These are phyloP conservation scores for Claviceps humidiphila DNA, from an alignment of 2,329 filamentous ascomycete genomes.

Conservation along the genomic window DNA sequence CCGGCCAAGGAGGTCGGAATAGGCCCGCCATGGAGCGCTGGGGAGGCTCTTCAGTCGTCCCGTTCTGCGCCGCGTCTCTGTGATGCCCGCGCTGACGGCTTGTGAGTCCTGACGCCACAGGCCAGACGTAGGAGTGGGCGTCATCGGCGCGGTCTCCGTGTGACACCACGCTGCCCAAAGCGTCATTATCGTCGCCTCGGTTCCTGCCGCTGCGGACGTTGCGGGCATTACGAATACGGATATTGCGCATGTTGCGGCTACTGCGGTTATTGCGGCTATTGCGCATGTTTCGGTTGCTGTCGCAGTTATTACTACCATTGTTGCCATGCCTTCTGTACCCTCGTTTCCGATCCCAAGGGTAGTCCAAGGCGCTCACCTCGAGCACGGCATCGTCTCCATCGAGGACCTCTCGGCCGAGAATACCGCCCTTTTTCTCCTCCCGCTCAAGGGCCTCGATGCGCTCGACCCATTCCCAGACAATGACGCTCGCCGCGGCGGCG, in stretches of 20 bases:
- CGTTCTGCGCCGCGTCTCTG: constrained; percentile 8
- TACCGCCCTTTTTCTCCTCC: constrained; percentile 88
- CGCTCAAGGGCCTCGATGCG: constrained; percentile 84
- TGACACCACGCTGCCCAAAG: neutral
- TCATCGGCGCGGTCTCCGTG: neutral
- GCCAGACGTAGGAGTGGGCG: constrained; percentile 14
- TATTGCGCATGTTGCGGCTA: constrained; percentile 12
- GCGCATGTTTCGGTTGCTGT: constrained; percentile 14
- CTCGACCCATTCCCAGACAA: constrained; percentile 97
- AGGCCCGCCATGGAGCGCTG: constrained; percentile 21
- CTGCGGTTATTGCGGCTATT: constrained; percentile 16
- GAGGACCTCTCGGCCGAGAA: constrained; percentile 79
- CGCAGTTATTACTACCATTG: constrained; percentile 3
- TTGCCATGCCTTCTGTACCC: constrained; percentile 24
- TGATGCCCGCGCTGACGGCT: constrained; percentile 14
- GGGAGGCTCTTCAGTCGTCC: constrained; percentile 12
- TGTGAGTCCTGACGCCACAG: constrained; percentile 14
- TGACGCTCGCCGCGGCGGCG: constrained; percentile 84
- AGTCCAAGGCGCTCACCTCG: constrained; percentile 43
- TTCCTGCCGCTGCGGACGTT: neutral
- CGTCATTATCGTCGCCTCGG: neutral
- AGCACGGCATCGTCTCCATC: constrained; percentile 93
- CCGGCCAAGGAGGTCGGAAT: constrained; percentile 40
- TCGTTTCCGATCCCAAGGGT: constrained; percentile 30
- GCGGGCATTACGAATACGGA: neutral